Evolutionary conservation across 1,284 basidiomycete species (phyloP).

Genomic region (Ceratobasidium sp.): DNA sequence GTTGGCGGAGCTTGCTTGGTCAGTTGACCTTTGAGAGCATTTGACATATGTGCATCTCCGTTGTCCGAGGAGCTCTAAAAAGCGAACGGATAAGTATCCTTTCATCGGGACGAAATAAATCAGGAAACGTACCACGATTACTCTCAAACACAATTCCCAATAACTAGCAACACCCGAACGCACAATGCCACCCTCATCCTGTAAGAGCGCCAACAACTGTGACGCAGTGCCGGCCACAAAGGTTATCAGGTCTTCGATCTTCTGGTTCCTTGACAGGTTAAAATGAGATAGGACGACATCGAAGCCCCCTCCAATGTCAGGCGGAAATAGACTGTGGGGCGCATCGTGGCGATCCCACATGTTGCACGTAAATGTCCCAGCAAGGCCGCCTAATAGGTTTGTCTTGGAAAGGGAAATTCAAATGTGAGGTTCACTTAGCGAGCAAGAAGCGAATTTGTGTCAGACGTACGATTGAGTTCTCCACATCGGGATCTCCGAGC

Average conservation of each 20-base stretch:
- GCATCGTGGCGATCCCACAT: not conserved
- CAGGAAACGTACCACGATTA: constrained; percentile 4
- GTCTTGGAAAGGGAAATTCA: not conserved
- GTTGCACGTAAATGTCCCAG: not conserved
- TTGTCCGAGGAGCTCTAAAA: not conserved
- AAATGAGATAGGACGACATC: not conserved
- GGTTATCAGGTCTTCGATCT: not conserved
- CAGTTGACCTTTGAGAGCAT: constrained; percentile 1
- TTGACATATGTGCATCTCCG: not conserved
- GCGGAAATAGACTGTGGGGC: not conserved
- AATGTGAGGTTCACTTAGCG: not conserved
- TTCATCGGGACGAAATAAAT: not conserved
- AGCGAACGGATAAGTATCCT: not conserved
- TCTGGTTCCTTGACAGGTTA: not conserved
- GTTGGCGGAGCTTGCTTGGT: constrained; percentile 1
- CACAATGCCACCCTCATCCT: not conserved
- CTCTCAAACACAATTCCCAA: constrained; percentile 21
- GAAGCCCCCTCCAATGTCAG: constrained; percentile 2
- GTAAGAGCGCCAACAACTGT: constrained; percentile 5
- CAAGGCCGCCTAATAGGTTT: constrained; percentile 15
- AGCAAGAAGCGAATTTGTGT: not conserved
- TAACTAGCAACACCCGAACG: not conserved
- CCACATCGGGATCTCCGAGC: constrained; percentile 14
- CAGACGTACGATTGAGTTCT: constrained; percentile 14
- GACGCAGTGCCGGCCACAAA: not conserved